These are phyloP conservation scores for Favolaschia claudopus DNA, from an alignment of 768 basidiomycete genomes.

Conservation along the genomic window DNA sequence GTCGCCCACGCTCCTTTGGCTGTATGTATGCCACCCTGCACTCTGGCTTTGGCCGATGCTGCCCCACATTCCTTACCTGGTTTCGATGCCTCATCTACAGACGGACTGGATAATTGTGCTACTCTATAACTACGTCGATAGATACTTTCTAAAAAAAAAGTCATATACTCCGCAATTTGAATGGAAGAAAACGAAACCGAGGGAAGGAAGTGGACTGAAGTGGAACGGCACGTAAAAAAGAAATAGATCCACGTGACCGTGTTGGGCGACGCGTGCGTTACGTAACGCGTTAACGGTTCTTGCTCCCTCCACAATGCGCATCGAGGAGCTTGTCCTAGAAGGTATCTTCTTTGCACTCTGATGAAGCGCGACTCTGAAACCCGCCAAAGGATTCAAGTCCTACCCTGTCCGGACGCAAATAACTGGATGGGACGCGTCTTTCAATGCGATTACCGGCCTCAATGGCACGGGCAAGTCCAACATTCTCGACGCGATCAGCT, in stretches of 20 bases:
- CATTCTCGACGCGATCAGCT: slow-evolving; percentile 99
- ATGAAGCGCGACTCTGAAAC: neutral
- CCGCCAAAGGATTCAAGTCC: slow-evolving; percentile 88
- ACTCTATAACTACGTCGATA: slow-evolving; percentile 5
- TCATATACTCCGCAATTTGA: slow-evolving; percentile 3
- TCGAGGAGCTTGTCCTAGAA: slow-evolving; percentile 95
- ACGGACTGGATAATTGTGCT: slow-evolving; percentile 12
- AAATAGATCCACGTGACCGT: slow-evolving; percentile 14
- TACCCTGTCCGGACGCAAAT: slow-evolving; percentile 97
- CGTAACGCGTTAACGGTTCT: neutral
- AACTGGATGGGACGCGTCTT: slow-evolving; percentile 95
- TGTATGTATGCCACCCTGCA: neutral
- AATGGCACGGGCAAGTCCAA: slow-evolving; percentile 99
- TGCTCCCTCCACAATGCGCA: slow-evolving; percentile 67
- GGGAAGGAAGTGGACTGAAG: too few relatives aligned
- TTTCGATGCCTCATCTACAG: neutral
- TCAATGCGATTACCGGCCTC: slow-evolving; percentile 97
- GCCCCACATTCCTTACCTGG: slow-evolving; percentile 13
- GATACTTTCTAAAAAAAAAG: slow-evolving; percentile 3
- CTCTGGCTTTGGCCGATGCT: slow-evolving; percentile 11
- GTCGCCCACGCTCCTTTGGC: slow-evolving; percentile 12
- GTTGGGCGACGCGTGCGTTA: neutral
- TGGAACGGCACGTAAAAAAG: too few relatives aligned
- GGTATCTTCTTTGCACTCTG: slow-evolving; percentile 48
- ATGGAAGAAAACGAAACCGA: too few relatives aligned